phyloP scores from a whole-genome alignment of 352 stramenopile genomes.

The Globisporangium polare region DNA sequence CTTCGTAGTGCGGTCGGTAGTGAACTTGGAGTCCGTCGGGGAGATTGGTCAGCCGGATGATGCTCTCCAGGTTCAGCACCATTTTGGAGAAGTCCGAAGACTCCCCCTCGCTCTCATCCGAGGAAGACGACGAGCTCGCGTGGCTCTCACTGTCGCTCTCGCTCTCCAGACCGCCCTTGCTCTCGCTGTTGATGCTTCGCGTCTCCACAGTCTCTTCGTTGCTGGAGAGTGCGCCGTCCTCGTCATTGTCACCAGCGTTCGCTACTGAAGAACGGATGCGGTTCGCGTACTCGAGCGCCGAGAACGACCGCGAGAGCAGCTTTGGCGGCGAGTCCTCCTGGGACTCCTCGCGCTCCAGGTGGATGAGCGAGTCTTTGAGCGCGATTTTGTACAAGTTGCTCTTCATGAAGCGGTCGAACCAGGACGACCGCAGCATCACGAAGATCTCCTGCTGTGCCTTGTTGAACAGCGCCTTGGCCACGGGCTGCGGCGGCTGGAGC shows the following conservation, averaged over 20 bases:
- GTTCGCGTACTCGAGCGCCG: conserved; percentile 26
- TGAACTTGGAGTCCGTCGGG: conserved; percentile 78
- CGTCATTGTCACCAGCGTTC: conserved; percentile 8
- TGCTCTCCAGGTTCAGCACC: conserved; percentile 75
- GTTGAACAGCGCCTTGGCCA: conserved; percentile 44
- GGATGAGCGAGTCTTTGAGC: conserved; percentile 67
- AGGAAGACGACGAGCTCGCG: conserved; percentile 30
- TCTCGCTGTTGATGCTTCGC: conserved; percentile 12
- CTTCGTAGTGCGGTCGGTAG: conserved; percentile 73
- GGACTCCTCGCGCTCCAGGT: conserved; percentile 50
- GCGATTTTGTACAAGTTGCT: conserved; percentile 81
- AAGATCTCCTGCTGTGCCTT: conserved; percentile 82
- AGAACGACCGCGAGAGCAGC: conserved; percentile 58
- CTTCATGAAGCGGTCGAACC: conserved; percentile 83
- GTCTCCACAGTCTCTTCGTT: conserved; percentile 12
- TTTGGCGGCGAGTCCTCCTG: conserved; percentile 70
- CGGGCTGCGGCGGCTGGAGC: conserved; percentile 34
- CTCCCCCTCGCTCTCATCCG: conserved; percentile 35
- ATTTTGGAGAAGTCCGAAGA: conserved; percentile 49
- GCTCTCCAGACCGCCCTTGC: conserved; percentile 9
- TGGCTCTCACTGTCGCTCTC: conserved; percentile 26
- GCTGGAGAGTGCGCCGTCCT: conserved; percentile 8
- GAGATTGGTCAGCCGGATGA: conserved; percentile 78
- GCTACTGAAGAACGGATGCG: conserved; percentile 3
- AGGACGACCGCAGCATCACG: conserved; percentile 71